These are phyloP conservation scores for Coniochaeta pulveracea DNA, from an alignment of 2,329 filamentous ascomycete genomes.

Conservation along the genomic window DNA sequence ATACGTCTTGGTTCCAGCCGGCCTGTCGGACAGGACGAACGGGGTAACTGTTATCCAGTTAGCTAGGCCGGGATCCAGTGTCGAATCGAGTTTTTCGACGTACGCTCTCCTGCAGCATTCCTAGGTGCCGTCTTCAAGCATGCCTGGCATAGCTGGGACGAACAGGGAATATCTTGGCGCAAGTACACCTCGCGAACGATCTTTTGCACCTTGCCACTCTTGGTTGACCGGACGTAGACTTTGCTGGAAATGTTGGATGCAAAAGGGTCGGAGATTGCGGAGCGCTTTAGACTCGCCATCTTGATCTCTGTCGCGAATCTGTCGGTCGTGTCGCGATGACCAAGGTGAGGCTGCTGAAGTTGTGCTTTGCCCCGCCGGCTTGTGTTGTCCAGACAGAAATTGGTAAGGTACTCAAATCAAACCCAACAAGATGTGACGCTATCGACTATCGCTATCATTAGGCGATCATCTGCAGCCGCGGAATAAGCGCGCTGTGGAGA, in stretches of 20 bases:
- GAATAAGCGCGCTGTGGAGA: too few species aligned
- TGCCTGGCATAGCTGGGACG: constrained; percentile 71
- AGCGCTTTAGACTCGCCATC: constrained; percentile 58
- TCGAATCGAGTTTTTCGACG: too few species aligned
- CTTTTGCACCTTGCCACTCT: constrained; percentile 95
- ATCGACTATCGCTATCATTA: too few species aligned
- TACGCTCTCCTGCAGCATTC: constrained; percentile 70
- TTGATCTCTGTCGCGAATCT: constrained; percentile 9
- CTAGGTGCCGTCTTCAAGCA: constrained; percentile 67
- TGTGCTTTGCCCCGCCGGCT: too few species aligned
- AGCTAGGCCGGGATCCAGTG: too few species aligned
- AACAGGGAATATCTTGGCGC: constrained; percentile 93
- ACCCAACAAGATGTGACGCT: too few species aligned
- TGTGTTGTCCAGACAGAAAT: too few species aligned
- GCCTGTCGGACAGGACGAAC: constrained; percentile 81
- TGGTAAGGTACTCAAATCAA: too few species aligned
- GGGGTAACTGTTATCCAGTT: constrained; percentile 62
- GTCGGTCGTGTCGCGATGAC: too few species aligned
- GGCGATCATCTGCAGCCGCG: too few species aligned
- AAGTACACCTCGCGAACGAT: constrained; percentile 95
- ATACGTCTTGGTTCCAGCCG: constrained; percentile 71
- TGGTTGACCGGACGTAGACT: constrained; percentile 87
- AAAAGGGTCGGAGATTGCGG: constrained; percentile 36
- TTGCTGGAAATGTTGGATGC: constrained; percentile 83
- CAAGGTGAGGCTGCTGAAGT: too few species aligned